Conservation (phyloP, 148 eudicot species). For the Fagopyrum esculentum region DNA sequence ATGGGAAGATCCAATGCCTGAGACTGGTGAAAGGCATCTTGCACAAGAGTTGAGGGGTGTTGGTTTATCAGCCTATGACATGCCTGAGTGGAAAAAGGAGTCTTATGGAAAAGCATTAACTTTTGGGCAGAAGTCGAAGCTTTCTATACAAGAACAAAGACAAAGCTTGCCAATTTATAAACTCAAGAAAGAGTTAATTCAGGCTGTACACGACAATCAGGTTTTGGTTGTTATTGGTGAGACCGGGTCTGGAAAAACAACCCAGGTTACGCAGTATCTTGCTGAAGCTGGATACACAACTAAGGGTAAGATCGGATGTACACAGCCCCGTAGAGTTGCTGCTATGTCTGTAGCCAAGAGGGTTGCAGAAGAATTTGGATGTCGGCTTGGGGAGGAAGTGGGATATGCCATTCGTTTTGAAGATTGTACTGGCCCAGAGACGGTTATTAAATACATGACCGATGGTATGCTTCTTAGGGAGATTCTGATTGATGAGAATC, state of each 20-base stretch:
- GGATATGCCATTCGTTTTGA: constrained; percentile 96
- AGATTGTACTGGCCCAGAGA: constrained; percentile 91
- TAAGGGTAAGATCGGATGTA: constrained; percentile 85
- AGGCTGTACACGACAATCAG: constrained; percentile 84
- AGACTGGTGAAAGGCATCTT: constrained; percentile 87
- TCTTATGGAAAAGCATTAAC: constrained; percentile 81
- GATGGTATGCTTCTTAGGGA: constrained; percentile 96
- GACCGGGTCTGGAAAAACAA: constrained; percentile 94
- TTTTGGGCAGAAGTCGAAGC: constrained; percentile 88
- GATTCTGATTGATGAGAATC: constrained; percentile 65
- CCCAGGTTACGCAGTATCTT: constrained; percentile 91
- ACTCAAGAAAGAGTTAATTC: constrained; percentile 69
- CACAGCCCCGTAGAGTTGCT: constrained; percentile 98
- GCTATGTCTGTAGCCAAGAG: constrained; percentile 97
- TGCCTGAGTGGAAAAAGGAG: constrained; percentile 99
- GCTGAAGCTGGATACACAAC: constrained; percentile 96
- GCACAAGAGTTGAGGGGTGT: constrained; percentile 98
- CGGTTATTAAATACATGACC: constrained; percentile 93
- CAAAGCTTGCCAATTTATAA: constrained; percentile 86
- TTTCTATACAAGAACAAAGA: constrained; percentile 89
- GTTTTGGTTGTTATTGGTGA: constrained; percentile 92
- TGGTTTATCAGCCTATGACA: constrained; percentile 83
- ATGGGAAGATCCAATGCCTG: constrained; percentile 99
- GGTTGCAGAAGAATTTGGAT: constrained; percentile 94
- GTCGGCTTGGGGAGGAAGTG: constrained; percentile 97